Conservation (phyloP, 495 filamentous ascomycete species). For the Cryomyces minteri region DNA sequence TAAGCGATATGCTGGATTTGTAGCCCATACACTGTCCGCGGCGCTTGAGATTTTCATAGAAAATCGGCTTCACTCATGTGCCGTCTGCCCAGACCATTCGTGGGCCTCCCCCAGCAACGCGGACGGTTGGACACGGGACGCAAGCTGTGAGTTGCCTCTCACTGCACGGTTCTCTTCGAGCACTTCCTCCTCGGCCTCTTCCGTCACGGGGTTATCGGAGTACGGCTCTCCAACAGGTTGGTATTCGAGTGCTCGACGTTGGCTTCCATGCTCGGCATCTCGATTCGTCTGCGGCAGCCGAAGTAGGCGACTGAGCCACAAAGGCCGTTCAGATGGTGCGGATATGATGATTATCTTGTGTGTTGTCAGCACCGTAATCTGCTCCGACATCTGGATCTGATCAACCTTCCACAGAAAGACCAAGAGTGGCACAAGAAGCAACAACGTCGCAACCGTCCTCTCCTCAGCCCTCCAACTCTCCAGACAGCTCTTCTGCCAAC, state of each 20-base stretch:
- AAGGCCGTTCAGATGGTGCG: neutral
- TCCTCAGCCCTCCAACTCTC: conserved; percentile 15
- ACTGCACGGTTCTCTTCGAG: too few species aligned
- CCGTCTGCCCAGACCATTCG: too few species aligned
- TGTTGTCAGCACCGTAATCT: neutral
- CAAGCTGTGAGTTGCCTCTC: too few species aligned
- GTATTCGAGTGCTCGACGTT: neutral
- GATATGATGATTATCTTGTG: neutral
- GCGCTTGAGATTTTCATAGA: too few species aligned
- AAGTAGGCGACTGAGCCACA: neutral
- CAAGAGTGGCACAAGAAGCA: conserved; percentile 14
- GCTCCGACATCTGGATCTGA: neutral
- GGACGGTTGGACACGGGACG: too few species aligned
- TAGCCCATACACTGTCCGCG: too few species aligned
- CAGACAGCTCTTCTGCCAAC: conserved; percentile 6
- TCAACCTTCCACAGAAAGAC: conserved; percentile 20
- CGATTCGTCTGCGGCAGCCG: neutral
- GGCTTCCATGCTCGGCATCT: neutral
- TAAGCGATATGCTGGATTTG: too few species aligned
- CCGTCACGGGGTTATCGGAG: neutral
- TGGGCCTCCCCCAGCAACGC: too few species aligned
- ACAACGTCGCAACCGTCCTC: conserved; percentile 16
- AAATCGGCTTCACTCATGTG: too few species aligned
- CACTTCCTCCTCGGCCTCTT: neutral
- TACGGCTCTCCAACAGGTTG: neutral